Evolutionary conservation across 2,329 filamentous ascomycete species (phyloP), one percentile per base, ranked within the genome.

Genomic region (Sporothrix protearum): DNA sequence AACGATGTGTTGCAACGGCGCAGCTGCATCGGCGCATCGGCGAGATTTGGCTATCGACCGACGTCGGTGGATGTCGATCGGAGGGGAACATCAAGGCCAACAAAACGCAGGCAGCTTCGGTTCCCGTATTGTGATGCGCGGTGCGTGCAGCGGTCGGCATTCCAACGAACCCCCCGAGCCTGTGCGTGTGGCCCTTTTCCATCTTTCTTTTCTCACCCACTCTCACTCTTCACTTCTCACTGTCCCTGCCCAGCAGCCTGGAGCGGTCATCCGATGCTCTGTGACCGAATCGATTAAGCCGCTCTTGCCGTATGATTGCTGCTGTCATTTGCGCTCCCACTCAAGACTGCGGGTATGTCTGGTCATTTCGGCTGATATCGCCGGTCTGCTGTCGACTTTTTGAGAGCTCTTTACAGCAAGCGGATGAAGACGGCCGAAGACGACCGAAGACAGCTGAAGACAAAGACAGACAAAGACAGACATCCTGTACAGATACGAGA

Each of bases 281-380:
- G 10, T 1, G 9, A 39, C 19, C 55, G 19, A 39, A 39, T 61
- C 36, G 19, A 61, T 61, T 63, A 22, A 25, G 4, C 7, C n/a
- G 57, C 9, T 12, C 19, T 33, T 47, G 19, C 19, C 19, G 14
- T 53, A 22, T 5, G 25, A 53, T 53, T 53, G 22, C 49, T 28
- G 22, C 25, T 12, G 49, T 53, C 28, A 55, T 57, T 57, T n/a
- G n/a, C n/a, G 28, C n/a, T 25, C 57, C 25, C 57, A 19, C 4
- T 30, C 49, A 42, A 63, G 33, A 16, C 57, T n/a, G 33, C 33
- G 57, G 57, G 57, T 63, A 42, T 42, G 57, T 63, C 36, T 63
- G n/a, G 28, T 14, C n/a, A 63, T 63, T 63, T 33, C 57, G 57
- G 57, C 57, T 61, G 30, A 61, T 61, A 61, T 61, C 57, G 9